Evolutionary conservation across 179 eudicot genomes (phyloP), one percentile per base, ranked within the genome.

Genomic region (Nepenthes alata): DNA sequence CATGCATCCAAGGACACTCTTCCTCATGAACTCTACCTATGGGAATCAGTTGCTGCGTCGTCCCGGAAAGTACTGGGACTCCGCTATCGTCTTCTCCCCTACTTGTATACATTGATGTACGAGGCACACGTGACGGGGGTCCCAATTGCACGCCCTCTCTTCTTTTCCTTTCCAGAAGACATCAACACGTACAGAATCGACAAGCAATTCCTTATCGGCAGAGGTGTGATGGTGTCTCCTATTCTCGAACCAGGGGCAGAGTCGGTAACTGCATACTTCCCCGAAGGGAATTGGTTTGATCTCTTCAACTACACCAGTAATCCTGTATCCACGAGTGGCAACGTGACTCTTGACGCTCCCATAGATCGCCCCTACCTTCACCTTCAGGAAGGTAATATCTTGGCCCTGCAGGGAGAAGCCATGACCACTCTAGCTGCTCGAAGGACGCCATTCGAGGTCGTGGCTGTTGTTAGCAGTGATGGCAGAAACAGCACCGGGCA

Each of bases 91-190:
- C 86, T 89, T 48, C 83, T 89, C 3, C 97, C 97, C 41, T 87
- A 87, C 74, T 73, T 76, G 16, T 89, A 89, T 82, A 85, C 80
- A 0, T 35, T 85, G 56, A 89, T 83, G 85, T 83, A 80, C 51
- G 87, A 85, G 72, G 87, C 97, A 11, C 91, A 83, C 70, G 60
- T 58, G 5, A 74, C 63, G 48, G 97, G 95, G 44, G 71, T 62
- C 34, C 97, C 97, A 25, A 79, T 89, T 5, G 85, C 89, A 7
- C 78, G 97, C 0, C 95, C 97, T 55, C 81, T 89, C 49, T 87
- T 89, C 85, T 89, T 89, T 71, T 79, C 89, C 5, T 87, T 87
- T 66, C 86, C 97, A 0, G 67, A 75, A 14, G 95, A 89, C 60
- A 38, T 66, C 14, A 53, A 62, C 37, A 79, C 89, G 53, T 87